Percentiles rank a stretch among this genome's conserved stretches.
Evolutionary conservation across 2,329 filamentous ascomycete genomes (phyloP).

Genomic region (Fusarium sambucinum): DNA sequence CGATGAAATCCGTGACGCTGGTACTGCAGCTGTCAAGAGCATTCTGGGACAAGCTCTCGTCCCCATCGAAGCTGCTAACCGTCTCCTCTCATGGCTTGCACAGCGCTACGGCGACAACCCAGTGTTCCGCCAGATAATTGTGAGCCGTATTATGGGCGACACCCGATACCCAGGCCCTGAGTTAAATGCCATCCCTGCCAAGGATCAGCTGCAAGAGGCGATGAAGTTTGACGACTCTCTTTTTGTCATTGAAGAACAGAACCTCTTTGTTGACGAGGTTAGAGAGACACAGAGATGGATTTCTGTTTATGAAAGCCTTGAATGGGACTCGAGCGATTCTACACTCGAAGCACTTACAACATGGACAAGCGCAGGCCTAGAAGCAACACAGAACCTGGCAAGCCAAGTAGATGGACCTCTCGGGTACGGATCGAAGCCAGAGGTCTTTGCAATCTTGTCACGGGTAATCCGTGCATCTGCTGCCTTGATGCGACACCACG

Average conservation of each 20-base stretch:
- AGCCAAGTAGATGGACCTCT: conserved; percentile 71
- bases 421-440: conserved; percentile 77
- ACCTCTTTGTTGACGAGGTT: conserved; percentile 89
- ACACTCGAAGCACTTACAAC: conserved; percentile 47
- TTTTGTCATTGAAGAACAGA: conserved; percentile 92
- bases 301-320: conserved; percentile 56
- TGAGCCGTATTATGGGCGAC: conserved; percentile 56
- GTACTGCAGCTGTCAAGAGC: conserved; percentile 62
- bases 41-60: conserved; percentile 62
- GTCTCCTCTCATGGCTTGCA: conserved; percentile 60
- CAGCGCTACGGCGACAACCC: conserved; percentile 50
- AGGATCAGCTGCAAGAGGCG: conserved; percentile 59
- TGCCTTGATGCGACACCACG: conserved; percentile 49
- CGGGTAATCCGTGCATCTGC: conserved; percentile 58
- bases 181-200: conserved; percentile 42
- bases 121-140: conserved; percentile 57
- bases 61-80: conserved; percentile 61
- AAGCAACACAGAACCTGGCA: conserved; percentile 53
- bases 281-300: conserved; percentile 80
- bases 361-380: conserved; percentile 67
- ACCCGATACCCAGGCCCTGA: conserved; percentile 21
- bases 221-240: conserved; percentile 73
- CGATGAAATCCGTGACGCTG: conserved; percentile 81
- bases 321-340: conserved; percentile 38
- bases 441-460: conserved; percentile 72